Percentiles rank a stretch among this genome's conserved stretches.
Conservation (phyloP, 352 stramenopile species). For the Globisporangium uncinulatum region DNA sequence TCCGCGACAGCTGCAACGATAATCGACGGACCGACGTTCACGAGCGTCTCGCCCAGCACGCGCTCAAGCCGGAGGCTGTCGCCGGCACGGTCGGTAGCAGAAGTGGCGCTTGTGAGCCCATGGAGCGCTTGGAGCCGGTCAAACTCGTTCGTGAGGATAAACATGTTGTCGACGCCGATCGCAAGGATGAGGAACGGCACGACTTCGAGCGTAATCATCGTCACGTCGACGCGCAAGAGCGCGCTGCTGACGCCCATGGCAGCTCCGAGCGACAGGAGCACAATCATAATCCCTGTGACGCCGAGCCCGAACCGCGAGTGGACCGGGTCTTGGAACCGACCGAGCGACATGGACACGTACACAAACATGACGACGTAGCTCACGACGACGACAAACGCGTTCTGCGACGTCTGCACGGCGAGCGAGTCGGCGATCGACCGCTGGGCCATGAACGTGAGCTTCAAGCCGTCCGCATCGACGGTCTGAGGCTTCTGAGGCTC, state of each 20-base stretch:
- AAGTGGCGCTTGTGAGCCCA: slow-evolving; percentile 13
- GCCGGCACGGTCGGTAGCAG: slow-evolving; percentile 16
- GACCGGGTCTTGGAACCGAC: slow-evolving; percentile 57
- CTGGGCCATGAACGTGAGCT: slow-evolving; percentile 83
- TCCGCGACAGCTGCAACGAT: slow-evolving; percentile 79
- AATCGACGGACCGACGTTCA: slow-evolving; percentile 84
- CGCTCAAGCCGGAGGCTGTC: slow-evolving; percentile 49
- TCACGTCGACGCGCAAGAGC: slow-evolving; percentile 74
- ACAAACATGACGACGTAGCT: slow-evolving; percentile 90
- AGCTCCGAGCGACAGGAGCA: slow-evolving; percentile 69
- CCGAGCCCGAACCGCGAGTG: slow-evolving; percentile 78
- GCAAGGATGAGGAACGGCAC: slow-evolving; percentile 89
- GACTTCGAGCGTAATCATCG: slow-evolving; percentile 90
- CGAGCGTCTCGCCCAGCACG: slow-evolving; percentile 69
- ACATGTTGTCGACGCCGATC: slow-evolving; percentile 92
- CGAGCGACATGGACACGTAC: slow-evolving; percentile 84
- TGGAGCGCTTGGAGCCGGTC: slow-evolving; percentile 50
- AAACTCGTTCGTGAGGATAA: slow-evolving; percentile 89
- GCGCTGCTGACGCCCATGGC: slow-evolving; percentile 64
- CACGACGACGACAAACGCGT: slow-evolving; percentile 84
- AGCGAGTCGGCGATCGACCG: slow-evolving; percentile 82
- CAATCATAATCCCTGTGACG: slow-evolving; percentile 81
- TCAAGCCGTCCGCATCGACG: no score
- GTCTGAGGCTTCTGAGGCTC: no score
- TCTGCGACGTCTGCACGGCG: slow-evolving; percentile 80